Evolutionary conservation across 2,329 filamentous ascomycete genomes (phyloP).

Genomic region (Lachnellula suecica): DNA sequence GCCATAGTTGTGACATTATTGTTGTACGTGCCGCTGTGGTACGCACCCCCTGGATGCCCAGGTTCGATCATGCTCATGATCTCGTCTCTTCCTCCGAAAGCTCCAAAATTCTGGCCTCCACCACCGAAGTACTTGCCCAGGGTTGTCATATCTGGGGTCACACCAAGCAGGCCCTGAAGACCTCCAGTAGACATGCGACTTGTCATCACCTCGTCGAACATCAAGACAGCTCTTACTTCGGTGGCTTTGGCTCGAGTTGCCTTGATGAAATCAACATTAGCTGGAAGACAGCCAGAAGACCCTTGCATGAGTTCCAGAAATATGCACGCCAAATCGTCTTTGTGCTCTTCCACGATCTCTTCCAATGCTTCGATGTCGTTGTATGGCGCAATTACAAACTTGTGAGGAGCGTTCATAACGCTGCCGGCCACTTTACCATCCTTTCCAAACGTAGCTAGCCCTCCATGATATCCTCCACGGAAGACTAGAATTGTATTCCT

Average conservation of each 20-base stretch:
- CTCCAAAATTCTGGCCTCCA: conserved; percentile 64
- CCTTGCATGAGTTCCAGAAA: conserved; percentile 68
- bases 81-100: conserved; percentile 58
- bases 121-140: conserved; percentile 67
- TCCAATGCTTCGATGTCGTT: conserved; percentile 53
- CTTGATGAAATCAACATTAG: conserved; percentile 20
- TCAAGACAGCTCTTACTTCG: conserved; percentile 52
- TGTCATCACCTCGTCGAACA: conserved; percentile 74
- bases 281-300: conserved; percentile 56
- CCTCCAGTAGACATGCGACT: conserved; percentile 55
- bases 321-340: conserved; percentile 47
- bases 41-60: conserved; percentile 38
- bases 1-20: conserved; percentile 59
- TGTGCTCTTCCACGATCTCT: conserved; percentile 38
- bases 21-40: conserved; percentile 65
- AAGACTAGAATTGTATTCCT: conserved; percentile 18
- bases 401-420: conserved; percentile 20
- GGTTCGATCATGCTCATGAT: conserved; percentile 59
- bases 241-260: conserved; percentile 10
- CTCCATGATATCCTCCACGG: conserved; percentile 20
- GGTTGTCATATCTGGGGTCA: conserved; percentile 60
- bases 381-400: conserved; percentile 53
- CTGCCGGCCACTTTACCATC: conserved; percentile 27
- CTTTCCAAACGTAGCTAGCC: conserved; percentile 38
- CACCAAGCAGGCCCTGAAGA: conserved; percentile 39